Percentiles rank a stretch among this genome's conserved stretches.
Evolutionary conservation across 2,329 filamentous ascomycete species (phyloP).

Genomic region (Penicillium corylophilum): DNA sequence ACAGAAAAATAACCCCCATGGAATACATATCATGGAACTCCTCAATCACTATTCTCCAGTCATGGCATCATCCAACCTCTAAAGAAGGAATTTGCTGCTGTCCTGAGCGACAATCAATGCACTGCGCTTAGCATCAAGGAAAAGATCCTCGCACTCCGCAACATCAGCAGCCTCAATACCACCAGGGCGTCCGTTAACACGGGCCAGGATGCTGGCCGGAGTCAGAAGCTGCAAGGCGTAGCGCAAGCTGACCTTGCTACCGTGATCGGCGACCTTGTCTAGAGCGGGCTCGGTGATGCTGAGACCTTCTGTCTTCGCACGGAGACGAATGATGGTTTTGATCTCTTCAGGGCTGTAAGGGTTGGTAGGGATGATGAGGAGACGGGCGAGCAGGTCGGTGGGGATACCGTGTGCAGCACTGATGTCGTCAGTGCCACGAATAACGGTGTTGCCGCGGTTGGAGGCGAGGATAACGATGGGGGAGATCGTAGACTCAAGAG

Average conservation of each 20-base stretch:
- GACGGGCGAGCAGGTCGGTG: slow-evolving; percentile 84
- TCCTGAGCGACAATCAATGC: slow-evolving; percentile 67
- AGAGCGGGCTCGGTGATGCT: slow-evolving; percentile 78
- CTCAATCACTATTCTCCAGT: slow-evolving; percentile 42
- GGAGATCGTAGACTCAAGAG: slow-evolving; percentile 90
- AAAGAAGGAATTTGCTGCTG: slow-evolving; percentile 60
- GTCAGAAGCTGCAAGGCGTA: slow-evolving; percentile 92
- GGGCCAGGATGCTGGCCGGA: slow-evolving; percentile 85
- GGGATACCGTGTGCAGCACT: slow-evolving; percentile 90
- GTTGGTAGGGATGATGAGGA: slow-evolving; percentile 94
- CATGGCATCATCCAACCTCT: slow-evolving; percentile 19
- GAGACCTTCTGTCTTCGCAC: slow-evolving; percentile 78
- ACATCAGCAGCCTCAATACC: slow-evolving; percentile 73
- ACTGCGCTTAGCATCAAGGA: slow-evolving; percentile 78
- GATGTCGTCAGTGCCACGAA: slow-evolving; percentile 78
- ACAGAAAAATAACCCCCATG: slow-evolving; percentile 21
- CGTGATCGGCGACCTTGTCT: slow-evolving; percentile 81
- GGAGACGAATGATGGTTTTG: slow-evolving; percentile 83
- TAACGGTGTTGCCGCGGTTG: slow-evolving; percentile 90
- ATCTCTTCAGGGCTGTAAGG: slow-evolving; percentile 88
- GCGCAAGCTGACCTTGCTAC: slow-evolving; percentile 82
- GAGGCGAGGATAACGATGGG: slow-evolving; percentile 97
- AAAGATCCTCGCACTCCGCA: slow-evolving; percentile 77
- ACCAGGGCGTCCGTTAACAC: slow-evolving; percentile 73
- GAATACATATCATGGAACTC: slow-evolving; percentile 26